A percentile compares a stretch with the other conserved stretches of the same genome.
Evolutionary conservation across 495 filamentous ascomycete species (phyloP).

Genomic region (Corynascus novoguineensis): DNA sequence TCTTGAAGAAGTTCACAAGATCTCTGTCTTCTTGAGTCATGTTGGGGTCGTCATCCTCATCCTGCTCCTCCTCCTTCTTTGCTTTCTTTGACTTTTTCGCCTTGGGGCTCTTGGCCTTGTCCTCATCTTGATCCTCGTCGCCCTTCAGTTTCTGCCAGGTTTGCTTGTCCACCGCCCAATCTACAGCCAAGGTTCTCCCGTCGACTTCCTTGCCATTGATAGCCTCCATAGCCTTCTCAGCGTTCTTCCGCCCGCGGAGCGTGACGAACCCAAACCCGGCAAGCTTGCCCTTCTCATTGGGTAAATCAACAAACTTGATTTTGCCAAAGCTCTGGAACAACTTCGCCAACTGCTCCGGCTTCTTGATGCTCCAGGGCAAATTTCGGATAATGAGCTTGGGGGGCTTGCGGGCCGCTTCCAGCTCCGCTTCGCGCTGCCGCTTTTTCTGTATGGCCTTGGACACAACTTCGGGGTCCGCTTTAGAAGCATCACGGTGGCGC

Average conservation of each 20-base stretch:
- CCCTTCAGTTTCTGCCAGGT: slow-evolving; percentile 66
- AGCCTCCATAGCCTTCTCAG: slow-evolving; percentile 76
- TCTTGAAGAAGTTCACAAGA: slow-evolving; percentile 30
- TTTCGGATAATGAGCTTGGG: slow-evolving; percentile 93
- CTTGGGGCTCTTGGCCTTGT: slow-evolving; percentile 35
- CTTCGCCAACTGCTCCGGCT: slow-evolving; percentile 65
- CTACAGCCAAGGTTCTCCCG: slow-evolving; percentile 79
- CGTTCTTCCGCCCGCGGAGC: slow-evolving; percentile 81
- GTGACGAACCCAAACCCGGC: slow-evolving; percentile 91
- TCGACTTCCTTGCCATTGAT: slow-evolving; percentile 89
- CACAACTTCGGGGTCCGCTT: slow-evolving; percentile 32
- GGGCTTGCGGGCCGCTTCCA: slow-evolving; percentile 51
- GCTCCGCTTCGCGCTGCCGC: slow-evolving; percentile 50
- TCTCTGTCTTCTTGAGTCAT: slow-evolving; percentile 39
- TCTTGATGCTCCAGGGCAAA: slow-evolving; percentile 92
- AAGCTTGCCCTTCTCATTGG: slow-evolving; percentile 65
- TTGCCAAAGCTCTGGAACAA: slow-evolving; percentile 87
- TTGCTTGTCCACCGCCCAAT: slow-evolving; percentile 92
- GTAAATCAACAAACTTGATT: slow-evolving; percentile 73
- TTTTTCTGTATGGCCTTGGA: slow-evolving; percentile 44
- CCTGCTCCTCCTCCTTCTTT: slow-evolving; percentile 27
- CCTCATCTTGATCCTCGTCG: slow-evolving; percentile 21
- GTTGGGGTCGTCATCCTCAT: slow-evolving; percentile 38
- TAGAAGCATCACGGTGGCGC: slow-evolving; percentile 62
- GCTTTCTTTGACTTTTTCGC: slow-evolving; percentile 64